Evolutionary conservation across 257 asterid species (phyloP).

Genomic region (Paraleonurus japonicus): DNA sequence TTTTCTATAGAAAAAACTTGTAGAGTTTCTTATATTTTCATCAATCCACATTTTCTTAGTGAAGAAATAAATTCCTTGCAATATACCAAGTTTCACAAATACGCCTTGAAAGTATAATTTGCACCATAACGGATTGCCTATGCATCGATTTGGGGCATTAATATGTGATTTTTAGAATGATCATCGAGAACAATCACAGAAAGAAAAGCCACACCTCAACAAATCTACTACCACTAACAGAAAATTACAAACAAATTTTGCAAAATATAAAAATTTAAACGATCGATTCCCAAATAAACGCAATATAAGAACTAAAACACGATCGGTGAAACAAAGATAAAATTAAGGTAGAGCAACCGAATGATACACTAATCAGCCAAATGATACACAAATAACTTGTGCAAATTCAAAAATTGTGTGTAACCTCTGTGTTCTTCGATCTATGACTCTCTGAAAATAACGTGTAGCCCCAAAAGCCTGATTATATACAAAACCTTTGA

Average conservation of each 20-base stretch:
- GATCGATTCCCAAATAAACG: not conserved
- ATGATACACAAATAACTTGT: too few relatives aligned
- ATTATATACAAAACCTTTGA: too few relatives aligned
- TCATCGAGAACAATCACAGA: not conserved
- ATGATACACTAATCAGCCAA: not conserved
- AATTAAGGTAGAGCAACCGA: not conserved
- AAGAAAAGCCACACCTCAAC: not conserved
- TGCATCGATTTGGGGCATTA: not conserved
- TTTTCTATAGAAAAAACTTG: not conserved
- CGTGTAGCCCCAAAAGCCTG: too few relatives aligned
- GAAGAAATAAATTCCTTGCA: not conserved
- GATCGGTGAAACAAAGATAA: not conserved
- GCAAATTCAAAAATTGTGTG: too few relatives aligned
- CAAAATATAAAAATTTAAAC: not conserved
- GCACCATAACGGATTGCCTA: not conserved
- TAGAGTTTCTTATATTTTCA: not conserved
- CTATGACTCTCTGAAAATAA: too few relatives aligned
- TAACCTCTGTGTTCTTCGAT: too few relatives aligned
- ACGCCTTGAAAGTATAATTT: not conserved
- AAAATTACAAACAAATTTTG: not conserved
- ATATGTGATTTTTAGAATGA: not conserved
- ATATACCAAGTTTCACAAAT: not conserved
- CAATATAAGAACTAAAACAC: not conserved
- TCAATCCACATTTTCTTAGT: constrained; percentile 1
- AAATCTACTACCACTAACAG: not conserved